phyloP scores from a whole-genome alignment of 2,329 filamentous ascomycete genomes.

The Trichoderma asperellum region DNA sequence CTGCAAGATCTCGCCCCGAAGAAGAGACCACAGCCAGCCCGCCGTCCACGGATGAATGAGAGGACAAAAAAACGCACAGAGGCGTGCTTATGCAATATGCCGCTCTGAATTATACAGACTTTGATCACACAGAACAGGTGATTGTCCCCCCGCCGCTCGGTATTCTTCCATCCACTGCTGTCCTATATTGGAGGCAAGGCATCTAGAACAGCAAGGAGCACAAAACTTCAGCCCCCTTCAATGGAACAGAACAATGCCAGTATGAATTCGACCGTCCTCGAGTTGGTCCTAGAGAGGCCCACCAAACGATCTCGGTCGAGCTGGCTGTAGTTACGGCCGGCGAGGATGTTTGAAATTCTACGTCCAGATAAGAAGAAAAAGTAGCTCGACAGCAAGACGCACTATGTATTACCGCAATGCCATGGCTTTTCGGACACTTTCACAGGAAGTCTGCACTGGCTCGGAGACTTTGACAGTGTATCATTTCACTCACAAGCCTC shows the following conservation, averaged over 20 bases:
- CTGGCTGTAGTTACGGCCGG: background rate
- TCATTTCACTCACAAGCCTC: background rate
- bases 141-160: background rate
- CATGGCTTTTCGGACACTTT: background rate
- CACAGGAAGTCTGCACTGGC: background rate
- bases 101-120: background rate
- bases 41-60: background rate
- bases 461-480: background rate
- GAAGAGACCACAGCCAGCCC: background rate
- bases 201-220: background rate
- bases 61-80: background rate
- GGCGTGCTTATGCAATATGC: background rate
- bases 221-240: background rate
- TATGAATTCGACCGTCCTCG: background rate
- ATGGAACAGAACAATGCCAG: background rate
- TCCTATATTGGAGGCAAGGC: background rate
- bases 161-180: background rate
- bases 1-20: conserved; percentile 10
- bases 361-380: background rate
- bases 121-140: background rate
- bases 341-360: background rate
- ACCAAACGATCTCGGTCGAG: background rate
- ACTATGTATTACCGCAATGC: background rate
- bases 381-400: background rate
- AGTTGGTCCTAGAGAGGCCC: background rate